phyloP scores from a whole-genome alignment of 1,284 basidiomycete species.

The Vanrija sp. region DNA sequence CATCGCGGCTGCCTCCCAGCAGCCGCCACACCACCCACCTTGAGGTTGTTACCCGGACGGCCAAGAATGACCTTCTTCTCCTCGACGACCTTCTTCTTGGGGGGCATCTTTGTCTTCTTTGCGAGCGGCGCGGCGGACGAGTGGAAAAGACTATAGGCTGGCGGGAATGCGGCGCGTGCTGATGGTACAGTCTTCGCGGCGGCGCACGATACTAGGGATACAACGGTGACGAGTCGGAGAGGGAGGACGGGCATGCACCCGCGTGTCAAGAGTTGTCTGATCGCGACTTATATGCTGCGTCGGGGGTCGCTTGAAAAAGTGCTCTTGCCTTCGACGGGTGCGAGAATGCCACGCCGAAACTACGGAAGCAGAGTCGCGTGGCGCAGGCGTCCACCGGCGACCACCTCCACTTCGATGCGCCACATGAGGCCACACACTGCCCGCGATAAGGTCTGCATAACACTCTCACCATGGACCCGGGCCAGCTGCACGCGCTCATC shows the following conservation, averaged over 20 bases:
- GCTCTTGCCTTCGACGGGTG: too few relatives aligned
- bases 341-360: too few relatives aligned
- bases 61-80: conserved; percentile 86
- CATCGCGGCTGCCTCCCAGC: background rate
- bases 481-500: conserved; percentile 36
- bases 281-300: too few relatives aligned
- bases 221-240: background rate
- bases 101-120: conserved; percentile 70
- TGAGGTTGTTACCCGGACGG: conserved; percentile 78
- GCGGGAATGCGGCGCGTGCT: too few relatives aligned
- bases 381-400: background rate
- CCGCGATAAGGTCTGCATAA: background rate
- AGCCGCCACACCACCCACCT: conserved; percentile 29
- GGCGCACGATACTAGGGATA: conserved; percentile 1
- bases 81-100: conserved; percentile 63
- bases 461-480: conserved; percentile 14
- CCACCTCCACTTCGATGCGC: background rate
- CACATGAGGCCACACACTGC: background rate
- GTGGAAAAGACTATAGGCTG: conserved; percentile 10
- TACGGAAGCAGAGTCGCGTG: background rate
- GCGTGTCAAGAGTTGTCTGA: background rate
- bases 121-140: conserved; percentile 20
- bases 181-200: background rate
- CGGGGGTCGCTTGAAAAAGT: too few relatives aligned
- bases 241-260: conserved; percentile 20